Conservation (phyloP, 495 filamentous ascomycete species). For the Penicillium atrosanguineum region DNA sequence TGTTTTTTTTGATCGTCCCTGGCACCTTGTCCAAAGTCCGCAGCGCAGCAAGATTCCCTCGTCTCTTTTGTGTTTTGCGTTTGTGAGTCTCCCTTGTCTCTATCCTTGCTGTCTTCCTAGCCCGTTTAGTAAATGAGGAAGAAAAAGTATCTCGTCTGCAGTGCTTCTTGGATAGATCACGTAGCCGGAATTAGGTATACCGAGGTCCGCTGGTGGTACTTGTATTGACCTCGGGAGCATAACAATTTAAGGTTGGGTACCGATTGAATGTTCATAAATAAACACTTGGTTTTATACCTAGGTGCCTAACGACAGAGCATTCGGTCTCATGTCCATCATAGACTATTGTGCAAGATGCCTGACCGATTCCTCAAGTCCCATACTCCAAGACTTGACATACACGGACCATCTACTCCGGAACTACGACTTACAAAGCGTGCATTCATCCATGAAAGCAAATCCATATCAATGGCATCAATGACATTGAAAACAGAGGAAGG, state of each 20-base stretch:
- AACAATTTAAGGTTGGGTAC: no score
- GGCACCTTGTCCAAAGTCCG: constrained; percentile 43
- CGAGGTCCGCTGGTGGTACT: background rate
- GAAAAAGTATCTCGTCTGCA: constrained; percentile 32
- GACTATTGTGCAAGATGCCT: no score
- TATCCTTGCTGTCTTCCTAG: constrained; percentile 32
- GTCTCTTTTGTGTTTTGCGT: constrained; percentile 36
- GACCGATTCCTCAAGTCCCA: no score
- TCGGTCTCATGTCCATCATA: no score
- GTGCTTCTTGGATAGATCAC: background rate
- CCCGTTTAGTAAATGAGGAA: constrained; percentile 39
- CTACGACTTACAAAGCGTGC: background rate
- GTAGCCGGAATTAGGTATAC: background rate
- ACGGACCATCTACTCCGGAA: background rate
- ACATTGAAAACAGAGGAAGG: constrained; percentile 6
- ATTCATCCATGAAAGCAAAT: constrained; percentile 4
- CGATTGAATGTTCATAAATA: no score
- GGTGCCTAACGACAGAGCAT: no score
- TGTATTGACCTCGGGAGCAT: no score
- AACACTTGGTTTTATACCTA: no score
- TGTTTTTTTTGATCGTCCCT: constrained; percentile 23
- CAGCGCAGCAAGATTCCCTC: constrained; percentile 46
- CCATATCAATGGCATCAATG: constrained; percentile 18
- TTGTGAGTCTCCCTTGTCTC: constrained; percentile 29
- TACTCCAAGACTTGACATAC: no score